These are phyloP conservation scores for Ensete ventricosum DNA, from an alignment of 176 grass and related monocot species.

Conservation along the genomic window DNA sequence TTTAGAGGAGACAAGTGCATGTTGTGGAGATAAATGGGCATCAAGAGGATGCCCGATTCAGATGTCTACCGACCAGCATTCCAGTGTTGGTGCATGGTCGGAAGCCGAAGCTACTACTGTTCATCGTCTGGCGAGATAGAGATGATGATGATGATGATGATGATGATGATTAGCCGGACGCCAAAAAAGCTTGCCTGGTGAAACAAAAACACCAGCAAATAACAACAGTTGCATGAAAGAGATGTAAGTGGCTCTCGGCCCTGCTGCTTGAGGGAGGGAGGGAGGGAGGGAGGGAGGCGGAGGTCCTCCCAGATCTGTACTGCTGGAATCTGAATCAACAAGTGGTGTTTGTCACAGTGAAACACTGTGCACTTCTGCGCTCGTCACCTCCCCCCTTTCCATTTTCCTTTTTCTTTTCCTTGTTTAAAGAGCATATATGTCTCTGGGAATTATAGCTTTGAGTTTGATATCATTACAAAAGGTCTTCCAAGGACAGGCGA, in stretches of 20 bases:
- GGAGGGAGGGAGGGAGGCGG: too few relatives aligned
- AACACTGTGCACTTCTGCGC: background rate
- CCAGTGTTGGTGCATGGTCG: background rate
- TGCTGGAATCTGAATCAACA: background rate
- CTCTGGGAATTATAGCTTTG: background rate
- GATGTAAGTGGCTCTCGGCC: too few relatives aligned
- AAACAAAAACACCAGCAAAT: too few relatives aligned
- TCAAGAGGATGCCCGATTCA: background rate
- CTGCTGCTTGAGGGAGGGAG: too few relatives aligned
- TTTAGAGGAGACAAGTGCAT: conserved; percentile 8
- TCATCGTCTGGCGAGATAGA: too few relatives aligned
- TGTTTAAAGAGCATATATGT: conserved; percentile 10
- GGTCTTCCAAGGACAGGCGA: background rate
- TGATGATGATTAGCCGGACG: too few relatives aligned
- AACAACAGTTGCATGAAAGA: too few relatives aligned
- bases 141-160: too few relatives aligned
- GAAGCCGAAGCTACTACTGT: too few relatives aligned
- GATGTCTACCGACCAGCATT: background rate
- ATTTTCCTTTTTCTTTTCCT: background rate
- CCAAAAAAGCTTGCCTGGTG: too few relatives aligned
- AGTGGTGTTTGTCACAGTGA: background rate
- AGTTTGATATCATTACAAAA: conserved; percentile 5
- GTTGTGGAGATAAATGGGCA: background rate
- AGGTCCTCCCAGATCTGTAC: too few relatives aligned
- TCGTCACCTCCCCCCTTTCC: background rate